phyloP scores from a whole-genome alignment of 768 basidiomycete species.

The Cantharellus cinnabarinus region DNA sequence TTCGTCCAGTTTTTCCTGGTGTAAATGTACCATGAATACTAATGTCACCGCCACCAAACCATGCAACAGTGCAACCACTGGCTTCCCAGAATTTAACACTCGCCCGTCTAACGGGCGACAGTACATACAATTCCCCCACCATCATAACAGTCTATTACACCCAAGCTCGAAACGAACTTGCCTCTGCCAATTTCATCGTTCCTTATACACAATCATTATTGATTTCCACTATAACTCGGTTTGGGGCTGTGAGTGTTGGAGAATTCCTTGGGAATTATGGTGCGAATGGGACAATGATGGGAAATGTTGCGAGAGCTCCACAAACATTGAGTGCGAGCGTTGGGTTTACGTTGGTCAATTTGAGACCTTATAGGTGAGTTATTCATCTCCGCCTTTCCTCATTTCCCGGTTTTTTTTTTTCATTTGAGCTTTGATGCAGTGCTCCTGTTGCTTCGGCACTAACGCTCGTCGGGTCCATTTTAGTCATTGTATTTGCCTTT shows the following conservation, averaged over 20 bases:
- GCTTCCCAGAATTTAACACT: conserved; percentile 4
- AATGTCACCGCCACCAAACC: neutral
- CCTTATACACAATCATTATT: conserved; percentile 17
- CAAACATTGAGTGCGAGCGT: conserved; percentile 19
- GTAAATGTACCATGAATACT: neutral
- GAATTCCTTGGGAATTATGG: conserved; percentile 10
- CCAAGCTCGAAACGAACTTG: conserved; percentile 25
- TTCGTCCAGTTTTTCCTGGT: neutral
- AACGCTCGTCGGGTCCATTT: conserved; percentile 24
- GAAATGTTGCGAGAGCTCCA: conserved; percentile 21
- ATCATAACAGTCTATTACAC: conserved; percentile 4
- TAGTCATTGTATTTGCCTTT: conserved; percentile 13
- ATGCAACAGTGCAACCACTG: conserved; percentile 1
- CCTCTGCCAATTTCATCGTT: conserved; percentile 21
- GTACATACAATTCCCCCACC: conserved; percentile 3
- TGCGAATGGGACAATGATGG: conserved; percentile 22
- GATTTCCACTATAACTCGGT: conserved; percentile 5
- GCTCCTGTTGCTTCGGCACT: conserved; percentile 22
- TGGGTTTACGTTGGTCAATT: conserved; percentile 19
- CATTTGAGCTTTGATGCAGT: conserved; percentile 12
- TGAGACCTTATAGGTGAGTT: conserved; percentile 16
- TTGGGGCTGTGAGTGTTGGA: conserved; percentile 2
- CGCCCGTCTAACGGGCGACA: conserved; percentile 5
- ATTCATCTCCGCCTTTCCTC: neutral
- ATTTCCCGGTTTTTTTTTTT: neutral